phyloP scores from a whole-genome alignment of 345 rosid genomes.

The Murraya koenigii region DNA sequence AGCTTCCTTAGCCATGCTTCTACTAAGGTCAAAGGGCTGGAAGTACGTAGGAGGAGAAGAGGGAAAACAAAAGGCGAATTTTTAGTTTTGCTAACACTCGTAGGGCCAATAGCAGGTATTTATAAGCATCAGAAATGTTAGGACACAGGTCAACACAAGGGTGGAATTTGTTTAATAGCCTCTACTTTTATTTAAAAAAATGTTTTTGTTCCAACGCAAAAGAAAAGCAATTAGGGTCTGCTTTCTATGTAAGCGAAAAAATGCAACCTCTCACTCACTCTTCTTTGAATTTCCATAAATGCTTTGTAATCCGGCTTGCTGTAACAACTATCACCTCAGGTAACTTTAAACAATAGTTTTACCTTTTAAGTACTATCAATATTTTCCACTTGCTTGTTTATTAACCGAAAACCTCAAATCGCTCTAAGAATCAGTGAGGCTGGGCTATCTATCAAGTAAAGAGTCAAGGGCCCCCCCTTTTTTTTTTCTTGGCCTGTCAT shows the following conservation, averaged over 20 bases:
- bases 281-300: constrained; percentile 16
- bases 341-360: neutral
- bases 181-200: constrained; percentile 24
- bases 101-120: constrained; percentile 23
- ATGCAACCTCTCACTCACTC: neutral
- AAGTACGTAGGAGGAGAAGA: neutral
- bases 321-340: neutral
- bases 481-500: too few relatives aligned
- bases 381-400: neutral
- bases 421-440: neutral
- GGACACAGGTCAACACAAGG: constrained; percentile 18
- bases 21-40: neutral
- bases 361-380: neutral
- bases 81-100: neutral
- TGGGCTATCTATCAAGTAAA: neutral
- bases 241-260: constrained; percentile 43
- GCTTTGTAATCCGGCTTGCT: neutral
- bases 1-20: constrained; percentile 45
- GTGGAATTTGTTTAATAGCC: constrained; percentile 28
- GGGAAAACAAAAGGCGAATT: neutral
- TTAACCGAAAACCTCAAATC: neutral
- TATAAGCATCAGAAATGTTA: constrained; percentile 21
- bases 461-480: too few relatives aligned
- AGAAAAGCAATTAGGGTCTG: constrained; percentile 23
- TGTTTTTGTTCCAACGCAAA: constrained; percentile 37